Conservation (phyloP, 768 basidiomycete species). For the Paxillus involutus region DNA sequence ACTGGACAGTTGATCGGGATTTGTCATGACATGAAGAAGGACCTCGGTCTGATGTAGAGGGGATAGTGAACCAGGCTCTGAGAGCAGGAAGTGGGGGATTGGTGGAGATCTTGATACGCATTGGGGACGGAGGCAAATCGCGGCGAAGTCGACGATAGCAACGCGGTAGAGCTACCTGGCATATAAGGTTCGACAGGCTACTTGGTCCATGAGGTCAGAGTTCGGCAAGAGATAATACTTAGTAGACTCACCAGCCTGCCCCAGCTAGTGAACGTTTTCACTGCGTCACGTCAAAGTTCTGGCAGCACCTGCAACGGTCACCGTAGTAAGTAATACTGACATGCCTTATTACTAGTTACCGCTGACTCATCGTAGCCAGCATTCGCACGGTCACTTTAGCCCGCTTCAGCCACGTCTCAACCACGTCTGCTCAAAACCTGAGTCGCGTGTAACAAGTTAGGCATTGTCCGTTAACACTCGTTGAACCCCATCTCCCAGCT, state of each 20-base stretch:
- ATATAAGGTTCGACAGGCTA: neutral
- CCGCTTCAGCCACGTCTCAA: constrained; percentile 8
- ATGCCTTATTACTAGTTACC: no score
- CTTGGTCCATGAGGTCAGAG: no score
- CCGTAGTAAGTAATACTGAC: no score
- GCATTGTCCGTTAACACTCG: no score
- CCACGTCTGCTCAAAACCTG: constrained; percentile 12
- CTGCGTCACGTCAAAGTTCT: no score
- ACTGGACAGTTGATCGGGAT: constrained; percentile 3
- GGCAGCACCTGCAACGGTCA: no score
- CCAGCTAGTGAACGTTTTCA: no score
- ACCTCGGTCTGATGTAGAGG: neutral
- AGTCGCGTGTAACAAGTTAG: neutral
- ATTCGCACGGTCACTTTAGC: constrained; percentile 5
- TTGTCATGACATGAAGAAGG: constrained; percentile 4
- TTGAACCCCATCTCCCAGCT: no score
- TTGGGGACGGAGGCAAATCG: neutral
- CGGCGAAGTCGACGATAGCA: neutral
- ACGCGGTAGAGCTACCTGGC: neutral
- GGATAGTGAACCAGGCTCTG: constrained; percentile 52
- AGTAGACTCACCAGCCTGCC: no score
- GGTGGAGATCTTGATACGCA: constrained; percentile 55
- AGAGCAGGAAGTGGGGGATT: constrained; percentile 45
- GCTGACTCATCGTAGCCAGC: neutral
- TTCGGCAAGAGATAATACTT: neutral